A percentile compares a stretch with the other conserved stretches of the same genome.
These are phyloP conservation scores for Chlorella sorokiniana DNA, from an alignment of 139 green algal species.

Conservation along the genomic window DNA sequence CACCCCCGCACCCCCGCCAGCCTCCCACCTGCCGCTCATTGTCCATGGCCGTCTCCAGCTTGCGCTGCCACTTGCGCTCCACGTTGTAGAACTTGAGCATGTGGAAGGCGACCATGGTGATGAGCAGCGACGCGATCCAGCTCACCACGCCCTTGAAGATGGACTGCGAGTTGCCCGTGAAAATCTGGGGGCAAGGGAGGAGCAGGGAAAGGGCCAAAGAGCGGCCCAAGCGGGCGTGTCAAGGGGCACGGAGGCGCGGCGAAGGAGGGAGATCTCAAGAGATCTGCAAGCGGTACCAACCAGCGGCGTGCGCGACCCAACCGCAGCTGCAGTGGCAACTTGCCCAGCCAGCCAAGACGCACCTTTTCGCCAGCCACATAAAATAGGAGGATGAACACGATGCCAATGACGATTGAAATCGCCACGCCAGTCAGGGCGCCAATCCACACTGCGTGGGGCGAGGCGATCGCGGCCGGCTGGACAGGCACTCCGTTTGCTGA, in stretches of 20 bases:
- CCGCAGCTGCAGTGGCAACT: too few relatives aligned
- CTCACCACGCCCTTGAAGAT: conserved; percentile 52
- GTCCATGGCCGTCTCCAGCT: conserved; percentile 38
- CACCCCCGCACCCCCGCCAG: background rate
- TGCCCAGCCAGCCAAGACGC: background rate
- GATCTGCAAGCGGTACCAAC: too few relatives aligned
- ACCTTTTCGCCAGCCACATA: conserved; percentile 47
- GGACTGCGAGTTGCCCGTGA: conserved; percentile 32
- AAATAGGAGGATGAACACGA: conserved; percentile 59
- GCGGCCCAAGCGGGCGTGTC: too few relatives aligned
- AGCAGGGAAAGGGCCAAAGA: too few relatives aligned
- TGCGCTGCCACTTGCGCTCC: conserved; percentile 60
- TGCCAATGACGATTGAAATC: conserved; percentile 47
- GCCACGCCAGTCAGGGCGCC: conserved; percentile 46
- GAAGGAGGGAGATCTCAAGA: too few relatives aligned
- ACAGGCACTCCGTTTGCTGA: too few relatives aligned
- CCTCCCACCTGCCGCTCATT: background rate
- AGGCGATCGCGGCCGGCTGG: too few relatives aligned
- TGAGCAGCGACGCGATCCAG: conserved; percentile 45
- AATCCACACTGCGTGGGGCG: conserved; percentile 44
- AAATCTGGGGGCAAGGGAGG: conserved; percentile 9
- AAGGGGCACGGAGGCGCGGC: too few relatives aligned
- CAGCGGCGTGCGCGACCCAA: too few relatives aligned
- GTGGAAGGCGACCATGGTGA: conserved; percentile 56
- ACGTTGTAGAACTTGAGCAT: conserved; percentile 66